Base-by-base conservation (phyloP, 768 basidiomycete species). In the Boletus coccyginus region DNA sequence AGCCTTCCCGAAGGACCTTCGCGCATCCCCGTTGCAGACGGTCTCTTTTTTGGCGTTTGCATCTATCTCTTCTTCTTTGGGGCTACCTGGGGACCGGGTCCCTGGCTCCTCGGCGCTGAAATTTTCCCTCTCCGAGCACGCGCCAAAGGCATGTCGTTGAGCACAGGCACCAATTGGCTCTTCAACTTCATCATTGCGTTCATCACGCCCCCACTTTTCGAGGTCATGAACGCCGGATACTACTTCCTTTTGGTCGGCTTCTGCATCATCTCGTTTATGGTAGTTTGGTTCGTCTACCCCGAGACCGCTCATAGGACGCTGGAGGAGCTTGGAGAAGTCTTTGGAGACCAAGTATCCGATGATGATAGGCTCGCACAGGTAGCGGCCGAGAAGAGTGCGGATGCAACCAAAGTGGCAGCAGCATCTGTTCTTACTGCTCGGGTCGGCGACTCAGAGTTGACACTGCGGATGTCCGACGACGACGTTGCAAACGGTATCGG, bases 31-130 rank as follows among this genome's bases (percentile, higher is more conserved):
- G 66, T 68, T n/a, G 71, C 76, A 12, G 62, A 75, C 47, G 74
- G 69, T 16, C 70, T 75, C 53, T 77, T 73, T 33, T 74, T 70
- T 52, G 73, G 78, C 56, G 76, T 83, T 52, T 80, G 80, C 61
- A 61, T 81, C n/a, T 86, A 85, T 64, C 74, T 86, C 24, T 83
- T 85, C 65, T 75, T 83, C 61, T 84, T 78, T 50, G 81, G 79
- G 7, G 79, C 78, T 21, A 79, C 81, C 62, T 81, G 81, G 81
- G 81, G 81, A 40, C 81, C 81, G 0, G 74, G 74, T 21, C 78
- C 81, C 2, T 83, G 80, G 81, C 73, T 81, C 12, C 76, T 83
- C 46, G 74, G 75, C 17, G 80, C 79, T 2, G 82, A 83, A 56
- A 72, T 82, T 41, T 82, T 81, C 60, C 78, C 73, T 38, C 69